Evolutionary conservation across 169 alveolate genomes (phyloP).

Genomic region (Eimeria necatrix): DNA sequence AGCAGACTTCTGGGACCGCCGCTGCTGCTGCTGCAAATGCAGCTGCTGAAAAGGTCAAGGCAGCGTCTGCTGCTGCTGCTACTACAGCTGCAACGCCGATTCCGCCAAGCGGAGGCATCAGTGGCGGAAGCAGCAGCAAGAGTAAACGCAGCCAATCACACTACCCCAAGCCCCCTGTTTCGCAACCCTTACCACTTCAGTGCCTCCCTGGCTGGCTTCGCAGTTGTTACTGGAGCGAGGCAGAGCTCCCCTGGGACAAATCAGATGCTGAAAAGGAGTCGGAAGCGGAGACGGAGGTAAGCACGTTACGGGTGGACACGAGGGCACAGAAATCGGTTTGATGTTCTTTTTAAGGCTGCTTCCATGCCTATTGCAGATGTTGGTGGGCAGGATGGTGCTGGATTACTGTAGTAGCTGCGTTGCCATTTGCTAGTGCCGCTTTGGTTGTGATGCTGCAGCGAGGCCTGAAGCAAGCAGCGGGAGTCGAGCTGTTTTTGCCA

Average conservation of each 20-base stretch:
- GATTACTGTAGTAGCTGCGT: neutral
- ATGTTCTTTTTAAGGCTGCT: neutral
- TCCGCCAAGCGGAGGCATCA: neutral
- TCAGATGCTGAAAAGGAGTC: slow-evolving; percentile 44
- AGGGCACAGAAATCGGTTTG: neutral
- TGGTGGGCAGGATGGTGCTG: neutral
- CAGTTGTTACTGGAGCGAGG: slow-evolving; percentile 66
- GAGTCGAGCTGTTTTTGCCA: slow-evolving; percentile 72
- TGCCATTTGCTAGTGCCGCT: neutral
- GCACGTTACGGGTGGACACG: neutral
- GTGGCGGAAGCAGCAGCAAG: slow-evolving; percentile 63
- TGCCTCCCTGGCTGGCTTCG: slow-evolving; percentile 72
- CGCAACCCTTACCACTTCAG: slow-evolving; percentile 70
- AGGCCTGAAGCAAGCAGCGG: slow-evolving; percentile 64
- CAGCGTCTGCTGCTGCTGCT: slow-evolving; percentile 62
- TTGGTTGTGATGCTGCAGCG: slow-evolving; percentile 62
- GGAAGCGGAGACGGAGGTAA: slow-evolving; percentile 40
- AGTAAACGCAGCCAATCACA: slow-evolving; percentile 57
- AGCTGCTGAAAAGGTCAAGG: neutral
- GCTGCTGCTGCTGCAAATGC: neutral
- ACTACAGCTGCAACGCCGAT: neutral
- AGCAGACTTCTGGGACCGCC: slow-evolving; percentile 54
- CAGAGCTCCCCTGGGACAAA: slow-evolving; percentile 76
- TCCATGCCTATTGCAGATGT: neutral
- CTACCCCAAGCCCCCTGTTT: slow-evolving; percentile 58